Percentiles rank a stretch among this genome's conserved stretches.
Conservation (phyloP, 2,329 filamentous ascomycete species). For the Alternaria sp. region DNA sequence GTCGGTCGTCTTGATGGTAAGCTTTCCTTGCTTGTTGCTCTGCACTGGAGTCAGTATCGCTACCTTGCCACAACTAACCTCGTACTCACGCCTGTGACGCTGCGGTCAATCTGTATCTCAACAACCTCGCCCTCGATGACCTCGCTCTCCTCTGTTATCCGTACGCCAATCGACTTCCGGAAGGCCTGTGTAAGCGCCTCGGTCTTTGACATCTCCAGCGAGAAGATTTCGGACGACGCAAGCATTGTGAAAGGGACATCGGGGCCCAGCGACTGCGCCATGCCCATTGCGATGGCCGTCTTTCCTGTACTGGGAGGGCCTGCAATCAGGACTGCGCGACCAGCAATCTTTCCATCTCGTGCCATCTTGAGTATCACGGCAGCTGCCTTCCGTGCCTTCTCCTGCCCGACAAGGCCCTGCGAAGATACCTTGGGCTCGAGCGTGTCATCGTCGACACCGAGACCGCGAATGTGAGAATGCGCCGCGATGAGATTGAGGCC, state of each 20-base stretch:
- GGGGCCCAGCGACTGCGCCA: conserved; percentile 92
- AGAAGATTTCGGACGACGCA: conserved; percentile 96
- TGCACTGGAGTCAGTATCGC: conserved; percentile 36
- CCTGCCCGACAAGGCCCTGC: conserved; percentile 93
- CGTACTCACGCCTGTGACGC: conserved; percentile 78
- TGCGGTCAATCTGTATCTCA: conserved; percentile 97
- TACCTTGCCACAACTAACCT: background rate
- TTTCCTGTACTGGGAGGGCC: conserved; percentile 97
- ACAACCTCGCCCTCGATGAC: conserved; percentile 99
- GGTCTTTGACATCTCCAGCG: conserved; percentile 98
- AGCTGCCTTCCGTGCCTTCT: conserved; percentile 94
- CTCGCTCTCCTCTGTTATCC: conserved; percentile 98
- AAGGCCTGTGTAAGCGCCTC: conserved; percentile 99
- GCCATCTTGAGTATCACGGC: conserved; percentile 98
- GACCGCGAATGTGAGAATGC: conserved; percentile 95
- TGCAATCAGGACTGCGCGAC: conserved; percentile 91
- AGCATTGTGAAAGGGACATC: conserved; percentile 98
- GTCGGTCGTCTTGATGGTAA: conserved; percentile 99
- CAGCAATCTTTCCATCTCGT: conserved; percentile 97
- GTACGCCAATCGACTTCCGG: conserved; percentile 95
- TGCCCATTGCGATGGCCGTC: conserved; percentile 98
- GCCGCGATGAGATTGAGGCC: conserved; percentile 97
- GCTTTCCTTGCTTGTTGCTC: conserved; percentile 97
- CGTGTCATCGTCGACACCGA: conserved; percentile 91
- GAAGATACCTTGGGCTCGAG: conserved; percentile 85